Evolutionary conservation across 441 rosid species (phyloP), one percentile per base, ranked within the genome.

Genomic region (Adansonia gregorii): DNA sequence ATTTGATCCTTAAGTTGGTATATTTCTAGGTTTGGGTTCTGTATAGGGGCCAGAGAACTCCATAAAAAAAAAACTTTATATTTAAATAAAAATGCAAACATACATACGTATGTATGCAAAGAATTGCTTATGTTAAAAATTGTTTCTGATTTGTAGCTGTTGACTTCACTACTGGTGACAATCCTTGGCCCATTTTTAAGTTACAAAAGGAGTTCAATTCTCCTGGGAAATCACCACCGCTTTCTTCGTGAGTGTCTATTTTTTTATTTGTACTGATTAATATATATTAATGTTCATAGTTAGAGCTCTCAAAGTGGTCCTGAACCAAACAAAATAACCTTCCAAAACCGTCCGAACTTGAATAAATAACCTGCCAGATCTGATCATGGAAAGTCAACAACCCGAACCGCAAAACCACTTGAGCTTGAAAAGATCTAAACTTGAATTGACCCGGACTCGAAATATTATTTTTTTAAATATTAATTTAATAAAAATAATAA

Each of bases 211-310:
- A 89, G 89, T 95, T 87, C 85, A 95, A 95, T 86, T 87, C 93
- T 80, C 97, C 95, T 65, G 97, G 98, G 85, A 95, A 86, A 83
- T 95, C 98, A 64, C 98, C 99, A 64, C 94, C 99, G 48, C 97
- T 95, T 81, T 90, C 93, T 71, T 85, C 98, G 99, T 92, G 82
- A 81, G 93, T 84, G 74, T 79, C 76, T 76, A 46, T 19, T 75
- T n/a, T n/a, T 22, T 61, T 35, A 48, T 19, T 45, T 24, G 17
- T 43, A 15, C 41, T 39, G 24, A 31, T 67, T 67, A 19, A 39
- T 74, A 8, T 78, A 43, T 14, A 39, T 72, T 66, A 75, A 66
- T 73, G 76, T 78, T 82, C 63, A 45, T 61, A 60, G 27, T 77
- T 43, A 7, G 46, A 43, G 9, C 46, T 43, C 46, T 43, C 46